Evolutionary conservation across 192 early-diverging fungal genomes (phyloP).

Genomic region (Kappamyces sp.): DNA sequence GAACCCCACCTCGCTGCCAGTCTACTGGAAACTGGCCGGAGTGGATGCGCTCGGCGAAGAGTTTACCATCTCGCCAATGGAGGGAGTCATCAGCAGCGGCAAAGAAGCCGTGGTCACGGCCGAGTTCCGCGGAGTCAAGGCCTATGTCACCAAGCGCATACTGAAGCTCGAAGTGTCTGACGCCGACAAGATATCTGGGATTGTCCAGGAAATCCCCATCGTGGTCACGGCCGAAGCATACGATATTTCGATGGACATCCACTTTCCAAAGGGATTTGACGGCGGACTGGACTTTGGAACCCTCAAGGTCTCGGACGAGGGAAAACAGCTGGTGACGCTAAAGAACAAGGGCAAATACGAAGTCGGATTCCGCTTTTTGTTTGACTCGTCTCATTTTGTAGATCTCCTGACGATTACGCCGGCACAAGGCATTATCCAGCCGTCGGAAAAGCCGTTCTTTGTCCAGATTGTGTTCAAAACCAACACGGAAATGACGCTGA

Average conservation of each 20-base stretch:
- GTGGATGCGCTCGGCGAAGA: conserved; percentile 56
- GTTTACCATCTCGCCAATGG: conserved; percentile 44
- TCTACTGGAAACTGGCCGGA: conserved; percentile 50
- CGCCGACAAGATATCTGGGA: conserved; percentile 45
- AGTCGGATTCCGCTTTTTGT: conserved; percentile 53
- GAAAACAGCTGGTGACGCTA: conserved; percentile 44
- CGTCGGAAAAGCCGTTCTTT: conserved; percentile 55
- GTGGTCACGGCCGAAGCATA: conserved; percentile 58
- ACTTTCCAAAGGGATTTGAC: conserved; percentile 58
- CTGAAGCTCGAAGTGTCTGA: conserved; percentile 53
- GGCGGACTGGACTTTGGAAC: conserved; percentile 58
- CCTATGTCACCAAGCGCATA: conserved; percentile 42
- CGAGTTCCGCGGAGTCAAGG: conserved; percentile 51
- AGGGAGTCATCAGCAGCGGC: conserved; percentile 43
- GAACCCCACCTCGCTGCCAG: conserved; percentile 46
- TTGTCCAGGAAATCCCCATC: conserved; percentile 51
- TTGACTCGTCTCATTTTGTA: conserved; percentile 43
- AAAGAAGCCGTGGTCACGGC: conserved; percentile 43
- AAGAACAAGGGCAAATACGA: conserved; percentile 59
- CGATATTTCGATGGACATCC: conserved; percentile 57
- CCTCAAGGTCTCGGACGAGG: conserved; percentile 50
- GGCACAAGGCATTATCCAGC: conserved; percentile 48
- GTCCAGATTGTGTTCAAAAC: conserved; percentile 53
- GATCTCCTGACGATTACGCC: conserved; percentile 48
- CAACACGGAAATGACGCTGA: conserved; percentile 32